Conservation (phyloP, 371 early-diverging fungal genomes). For the Circinella umbellata region DNA sequence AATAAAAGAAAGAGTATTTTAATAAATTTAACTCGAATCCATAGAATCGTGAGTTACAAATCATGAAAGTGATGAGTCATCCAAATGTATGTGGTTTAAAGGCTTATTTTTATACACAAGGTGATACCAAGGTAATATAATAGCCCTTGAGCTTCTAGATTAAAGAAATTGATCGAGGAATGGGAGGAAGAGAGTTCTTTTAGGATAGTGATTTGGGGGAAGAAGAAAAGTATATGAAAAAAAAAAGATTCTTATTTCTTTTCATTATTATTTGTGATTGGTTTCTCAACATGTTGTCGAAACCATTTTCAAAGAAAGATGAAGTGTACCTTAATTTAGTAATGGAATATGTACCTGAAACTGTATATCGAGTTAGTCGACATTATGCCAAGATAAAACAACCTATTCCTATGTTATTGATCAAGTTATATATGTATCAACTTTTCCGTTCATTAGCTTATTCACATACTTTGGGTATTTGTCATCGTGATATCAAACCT, state of each 20-base stretch:
- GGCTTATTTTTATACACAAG: constrained; percentile 89
- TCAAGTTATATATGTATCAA: constrained; percentile 97
- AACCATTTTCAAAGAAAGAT: constrained; percentile 64
- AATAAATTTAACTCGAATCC: too few relatives aligned
- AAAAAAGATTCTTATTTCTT: constrained; percentile 1
- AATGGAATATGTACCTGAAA: constrained; percentile 94
- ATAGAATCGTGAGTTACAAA: constrained; percentile 95
- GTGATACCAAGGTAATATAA: constrained; percentile 69
- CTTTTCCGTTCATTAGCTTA: constrained; percentile 94
- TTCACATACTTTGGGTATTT: constrained; percentile 93
- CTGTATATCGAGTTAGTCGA: constrained; percentile 87
- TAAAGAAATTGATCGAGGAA: too few relatives aligned
- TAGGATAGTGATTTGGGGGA: too few relatives aligned
- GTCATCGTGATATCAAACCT: constrained; percentile 99
- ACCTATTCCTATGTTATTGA: constrained; percentile 84
- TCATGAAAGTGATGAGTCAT: constrained; percentile 91
- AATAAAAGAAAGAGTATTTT: too few relatives aligned
- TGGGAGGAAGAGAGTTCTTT: not conserved
- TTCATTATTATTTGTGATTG: constrained; percentile 13
- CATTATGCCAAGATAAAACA: constrained; percentile 88
- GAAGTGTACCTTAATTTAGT: constrained; percentile 94
- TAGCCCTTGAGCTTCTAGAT: too few relatives aligned
- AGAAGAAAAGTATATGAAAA: not conserved
- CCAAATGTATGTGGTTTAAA: constrained; percentile 87
- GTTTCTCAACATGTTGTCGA: constrained; percentile 19